Evolutionary conservation across 2,329 filamentous ascomycete species (phyloP).

Genomic region (Aspergillus ibericus): DNA sequence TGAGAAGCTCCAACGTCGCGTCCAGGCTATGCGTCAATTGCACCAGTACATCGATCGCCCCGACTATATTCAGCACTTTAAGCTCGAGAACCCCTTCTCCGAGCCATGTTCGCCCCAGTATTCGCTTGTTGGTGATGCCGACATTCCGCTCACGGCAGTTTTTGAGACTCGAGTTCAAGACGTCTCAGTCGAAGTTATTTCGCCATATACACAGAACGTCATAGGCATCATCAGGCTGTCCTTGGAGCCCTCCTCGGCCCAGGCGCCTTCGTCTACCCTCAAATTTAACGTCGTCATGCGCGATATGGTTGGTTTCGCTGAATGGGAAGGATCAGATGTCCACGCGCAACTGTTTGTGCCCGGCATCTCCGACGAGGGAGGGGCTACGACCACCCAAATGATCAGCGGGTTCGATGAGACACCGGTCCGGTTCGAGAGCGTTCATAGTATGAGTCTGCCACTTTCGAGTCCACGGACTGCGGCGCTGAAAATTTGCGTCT

Average conservation of each 20-base stretch:
- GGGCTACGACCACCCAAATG: constrained; percentile 93
- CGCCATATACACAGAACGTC: constrained; percentile 86
- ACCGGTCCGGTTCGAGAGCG: constrained; percentile 90
- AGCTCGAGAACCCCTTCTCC: constrained; percentile 87
- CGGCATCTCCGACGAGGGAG: constrained; percentile 82
- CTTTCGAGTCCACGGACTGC: constrained; percentile 73
- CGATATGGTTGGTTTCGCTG: constrained; percentile 89
- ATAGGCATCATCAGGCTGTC: constrained; percentile 89
- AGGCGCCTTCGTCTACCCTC: constrained; percentile 85
- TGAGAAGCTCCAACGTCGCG: constrained; percentile 82
- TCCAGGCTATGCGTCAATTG: constrained; percentile 93
- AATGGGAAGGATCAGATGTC: constrained; percentile 91
- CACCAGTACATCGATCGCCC: constrained; percentile 95
- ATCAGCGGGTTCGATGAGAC: constrained; percentile 92
- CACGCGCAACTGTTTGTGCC: constrained; percentile 97
- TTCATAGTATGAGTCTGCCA: constrained; percentile 95
- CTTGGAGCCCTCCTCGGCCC: constrained; percentile 87
- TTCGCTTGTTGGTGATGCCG: constrained; percentile 86
- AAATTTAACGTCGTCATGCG: constrained; percentile 99
- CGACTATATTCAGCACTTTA: constrained; percentile 90
- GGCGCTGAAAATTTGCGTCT: constrained; percentile 81
- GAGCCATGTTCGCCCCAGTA: constrained; percentile 90
- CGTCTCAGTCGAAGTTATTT: constrained; percentile 85
- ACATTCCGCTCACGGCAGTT: constrained; percentile 87
- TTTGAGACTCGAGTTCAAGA: constrained; percentile 95